Conservation (phyloP, 108 stramenopile species). For the Pseudonitzschia multistriata region DNA sequence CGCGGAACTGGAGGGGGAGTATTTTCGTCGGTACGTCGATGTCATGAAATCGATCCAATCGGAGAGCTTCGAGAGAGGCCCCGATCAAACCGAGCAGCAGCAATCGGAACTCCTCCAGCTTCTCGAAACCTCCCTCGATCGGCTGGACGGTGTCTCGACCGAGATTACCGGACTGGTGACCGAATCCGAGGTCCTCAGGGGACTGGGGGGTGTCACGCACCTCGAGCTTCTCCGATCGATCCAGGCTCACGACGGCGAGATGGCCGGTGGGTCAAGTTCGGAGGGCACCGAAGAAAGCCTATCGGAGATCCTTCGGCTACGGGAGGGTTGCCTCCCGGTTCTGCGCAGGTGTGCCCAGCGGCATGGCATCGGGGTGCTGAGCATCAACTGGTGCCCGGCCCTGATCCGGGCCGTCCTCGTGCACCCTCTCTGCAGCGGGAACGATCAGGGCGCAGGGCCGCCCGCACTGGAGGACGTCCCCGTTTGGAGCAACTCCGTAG, state of each 20-base stretch:
- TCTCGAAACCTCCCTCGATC: slow-evolving; percentile 43
- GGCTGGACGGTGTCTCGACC: slow-evolving; percentile 50
- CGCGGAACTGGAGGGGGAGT: slow-evolving; percentile 41
- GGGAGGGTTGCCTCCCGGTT: slow-evolving; percentile 3
- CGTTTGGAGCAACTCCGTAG: slow-evolving; percentile 57
- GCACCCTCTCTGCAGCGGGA: background rate
- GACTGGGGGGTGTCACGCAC: slow-evolving; percentile 31
- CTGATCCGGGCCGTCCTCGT: slow-evolving; percentile 46
- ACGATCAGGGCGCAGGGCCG: slow-evolving; percentile 14
- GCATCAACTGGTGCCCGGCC: slow-evolving; percentile 64
- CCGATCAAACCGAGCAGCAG: background rate
- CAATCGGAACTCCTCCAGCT: background rate
- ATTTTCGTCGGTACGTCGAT: slow-evolving; percentile 30
- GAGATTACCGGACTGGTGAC: slow-evolving; percentile 53
- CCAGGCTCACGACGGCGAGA: background rate
- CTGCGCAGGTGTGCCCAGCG: background rate
- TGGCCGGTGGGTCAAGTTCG: slow-evolving; percentile 27
- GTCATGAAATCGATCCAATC: slow-evolving; percentile 21
- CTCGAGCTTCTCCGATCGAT: slow-evolving; percentile 31
- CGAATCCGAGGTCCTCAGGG: slow-evolving; percentile 36
- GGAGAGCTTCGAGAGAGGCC: slow-evolving; percentile 4
- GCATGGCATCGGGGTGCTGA: slow-evolving; percentile 49
- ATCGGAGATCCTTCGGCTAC: background rate
- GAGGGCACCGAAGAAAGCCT: background rate
- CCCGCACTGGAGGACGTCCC: slow-evolving; percentile 33